Evolutionary conservation across 1,139 yeast species (phyloP).

Genomic region (Debaryomyces coudertii): DNA sequence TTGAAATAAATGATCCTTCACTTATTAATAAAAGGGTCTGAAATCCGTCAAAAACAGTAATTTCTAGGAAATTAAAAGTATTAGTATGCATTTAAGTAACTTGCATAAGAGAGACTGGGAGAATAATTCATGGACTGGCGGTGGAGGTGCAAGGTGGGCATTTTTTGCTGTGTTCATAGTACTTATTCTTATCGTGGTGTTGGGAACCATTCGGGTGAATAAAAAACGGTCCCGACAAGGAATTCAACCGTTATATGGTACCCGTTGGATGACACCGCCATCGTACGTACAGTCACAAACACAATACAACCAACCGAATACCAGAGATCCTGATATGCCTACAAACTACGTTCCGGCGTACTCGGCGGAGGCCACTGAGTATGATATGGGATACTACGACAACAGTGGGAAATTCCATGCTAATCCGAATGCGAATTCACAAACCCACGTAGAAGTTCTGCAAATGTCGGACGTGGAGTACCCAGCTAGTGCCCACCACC

Average conservation of each 20-base stretch:
- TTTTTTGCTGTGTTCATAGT: slow-evolving; percentile 56
- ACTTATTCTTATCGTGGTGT: slow-evolving; percentile 50
- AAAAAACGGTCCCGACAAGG: slow-evolving; percentile 64
- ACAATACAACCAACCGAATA: slow-evolving; percentile 52
- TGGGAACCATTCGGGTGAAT: slow-evolving; percentile 61
- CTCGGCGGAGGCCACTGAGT: slow-evolving; percentile 63
- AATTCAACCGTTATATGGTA: slow-evolving; percentile 72
- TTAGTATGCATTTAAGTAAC: slow-evolving; percentile 1
- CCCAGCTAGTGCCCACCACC: slow-evolving; percentile 24
- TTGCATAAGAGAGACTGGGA: slow-evolving; percentile 16
- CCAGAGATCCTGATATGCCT: slow-evolving; percentile 36
- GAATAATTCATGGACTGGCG: slow-evolving; percentile 23
- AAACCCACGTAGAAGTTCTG: slow-evolving; percentile 15
- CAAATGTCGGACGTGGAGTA: slow-evolving; percentile 18
- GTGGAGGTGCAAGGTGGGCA: slow-evolving; percentile 57
- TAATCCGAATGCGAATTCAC: slow-evolving; percentile 33
- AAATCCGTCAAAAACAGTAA: not conserved
- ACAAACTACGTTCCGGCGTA: slow-evolving; percentile 64
- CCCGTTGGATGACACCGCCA: slow-evolving; percentile 93
- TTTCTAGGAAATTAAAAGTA: not conserved
- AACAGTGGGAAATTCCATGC: slow-evolving; percentile 58
- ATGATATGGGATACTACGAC: slow-evolving; percentile 84
- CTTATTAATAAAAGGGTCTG: not conserved
- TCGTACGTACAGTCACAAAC: slow-evolving; percentile 75
- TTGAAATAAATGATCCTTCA: slow-evolving; percentile 5